phyloP scores from a whole-genome alignment of 768 basidiomycete species.

The Pseudohyphozyma bogoriensis region DNA sequence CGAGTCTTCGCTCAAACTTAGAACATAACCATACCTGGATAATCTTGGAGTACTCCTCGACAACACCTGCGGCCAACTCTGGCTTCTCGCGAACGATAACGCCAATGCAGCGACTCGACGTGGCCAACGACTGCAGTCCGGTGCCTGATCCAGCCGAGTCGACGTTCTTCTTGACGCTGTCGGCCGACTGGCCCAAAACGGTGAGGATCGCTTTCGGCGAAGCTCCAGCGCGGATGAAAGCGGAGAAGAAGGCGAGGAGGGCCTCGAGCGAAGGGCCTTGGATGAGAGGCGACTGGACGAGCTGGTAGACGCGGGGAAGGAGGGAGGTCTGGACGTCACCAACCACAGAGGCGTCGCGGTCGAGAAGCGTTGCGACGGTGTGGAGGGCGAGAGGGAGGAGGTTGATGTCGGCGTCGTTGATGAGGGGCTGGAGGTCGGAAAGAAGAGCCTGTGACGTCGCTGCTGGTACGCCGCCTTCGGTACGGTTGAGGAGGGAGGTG shows the following conservation, averaged over 20 bases:
- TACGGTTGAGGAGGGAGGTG: constrained; percentile 13
- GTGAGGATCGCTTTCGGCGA: constrained; percentile 39
- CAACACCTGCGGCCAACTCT: constrained; percentile 65
- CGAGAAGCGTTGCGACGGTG: constrained; percentile 49
- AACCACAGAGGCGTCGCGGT: constrained; percentile 27
- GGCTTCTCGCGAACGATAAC: constrained; percentile 64
- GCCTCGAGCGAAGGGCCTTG: constrained; percentile 70
- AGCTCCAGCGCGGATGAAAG: constrained; percentile 67
- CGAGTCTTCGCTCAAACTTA: not conserved
- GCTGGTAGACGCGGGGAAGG: constrained; percentile 38
- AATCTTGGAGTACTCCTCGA: constrained; percentile 71
- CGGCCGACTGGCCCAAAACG: constrained; percentile 11
- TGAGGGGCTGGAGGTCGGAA: constrained; percentile 61
- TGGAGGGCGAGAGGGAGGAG: constrained; percentile 42
- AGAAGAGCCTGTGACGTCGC: constrained; percentile 56
- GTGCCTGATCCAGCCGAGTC: constrained; percentile 5
- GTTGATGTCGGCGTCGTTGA: constrained; percentile 50
- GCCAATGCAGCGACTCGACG: constrained; percentile 76
- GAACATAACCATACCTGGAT: constrained; percentile 51
- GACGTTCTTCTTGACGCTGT: not conserved
- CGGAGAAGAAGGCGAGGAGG: constrained; percentile 67
- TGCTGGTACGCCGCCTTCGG: constrained; percentile 41
- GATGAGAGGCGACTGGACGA: constrained; percentile 68
- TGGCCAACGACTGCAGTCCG: constrained; percentile 40
- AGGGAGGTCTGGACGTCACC: constrained; percentile 32